Evolutionary conservation across 1,284 basidiomycete genomes (phyloP).

Genomic region (Heterobasidion parviporum): DNA sequence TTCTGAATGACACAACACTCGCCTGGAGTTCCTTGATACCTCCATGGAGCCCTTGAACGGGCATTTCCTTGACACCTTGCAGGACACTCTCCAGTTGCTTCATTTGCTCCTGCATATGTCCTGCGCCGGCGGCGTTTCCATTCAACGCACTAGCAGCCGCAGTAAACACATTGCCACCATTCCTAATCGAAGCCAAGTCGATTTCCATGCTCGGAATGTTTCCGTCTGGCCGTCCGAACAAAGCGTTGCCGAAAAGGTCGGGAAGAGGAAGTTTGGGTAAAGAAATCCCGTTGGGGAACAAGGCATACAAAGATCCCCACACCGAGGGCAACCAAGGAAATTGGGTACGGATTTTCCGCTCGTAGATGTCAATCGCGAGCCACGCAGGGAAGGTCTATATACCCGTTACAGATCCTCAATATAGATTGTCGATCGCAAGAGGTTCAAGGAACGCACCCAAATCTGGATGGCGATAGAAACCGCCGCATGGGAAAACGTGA

Average conservation of each 20-base stretch:
- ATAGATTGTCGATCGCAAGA: not conserved
- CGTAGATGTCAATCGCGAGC: not conserved
- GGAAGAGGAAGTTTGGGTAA: not conserved
- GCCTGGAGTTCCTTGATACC: not conserved
- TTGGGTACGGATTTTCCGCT: not conserved
- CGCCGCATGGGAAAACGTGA: slow-evolving; percentile 4
- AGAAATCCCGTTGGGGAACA: not conserved
- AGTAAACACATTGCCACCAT: not conserved
- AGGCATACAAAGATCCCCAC: not conserved
- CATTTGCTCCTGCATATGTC: not conserved
- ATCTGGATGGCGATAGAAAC: not conserved
- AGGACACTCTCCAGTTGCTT: not conserved
- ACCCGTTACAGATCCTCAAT: not conserved
- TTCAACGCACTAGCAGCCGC: not conserved
- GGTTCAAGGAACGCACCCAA: slow-evolving; percentile 2
- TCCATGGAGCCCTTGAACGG: not conserved
- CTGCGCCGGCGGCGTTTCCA: not conserved
- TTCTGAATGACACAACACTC: not conserved
- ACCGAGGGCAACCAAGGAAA: not conserved
- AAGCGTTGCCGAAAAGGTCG: not conserved
- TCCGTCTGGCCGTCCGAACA: not conserved
- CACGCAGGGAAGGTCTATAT: not conserved
- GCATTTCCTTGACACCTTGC: not conserved
- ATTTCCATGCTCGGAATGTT: not conserved
- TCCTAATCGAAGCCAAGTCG: not conserved